Conservation (phyloP, 2,329 filamentous ascomycete species). For the Trichoderma pleuroti region DNA sequence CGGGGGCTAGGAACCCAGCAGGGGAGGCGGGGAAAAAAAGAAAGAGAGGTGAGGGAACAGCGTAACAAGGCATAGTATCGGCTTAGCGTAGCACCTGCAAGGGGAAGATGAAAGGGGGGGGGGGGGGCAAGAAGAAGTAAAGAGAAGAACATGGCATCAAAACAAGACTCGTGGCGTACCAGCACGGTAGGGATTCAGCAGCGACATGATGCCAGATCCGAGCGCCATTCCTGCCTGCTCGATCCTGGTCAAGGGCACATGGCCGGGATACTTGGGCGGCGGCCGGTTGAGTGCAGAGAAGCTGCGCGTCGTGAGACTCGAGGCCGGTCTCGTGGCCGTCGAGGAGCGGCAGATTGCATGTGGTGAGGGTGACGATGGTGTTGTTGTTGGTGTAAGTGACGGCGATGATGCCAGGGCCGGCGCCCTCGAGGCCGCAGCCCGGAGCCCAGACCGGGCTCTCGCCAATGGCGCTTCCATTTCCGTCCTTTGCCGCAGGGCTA, state of each 20-base stretch:
- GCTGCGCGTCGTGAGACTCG: constrained; percentile 18
- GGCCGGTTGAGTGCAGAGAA: constrained; percentile 88
- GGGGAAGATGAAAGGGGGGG: not conserved
- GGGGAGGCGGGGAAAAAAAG: not conserved
- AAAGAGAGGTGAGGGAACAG: not conserved
- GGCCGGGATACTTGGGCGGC: constrained; percentile 81
- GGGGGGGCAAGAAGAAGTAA: not conserved
- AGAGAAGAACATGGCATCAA: constrained; percentile 9
- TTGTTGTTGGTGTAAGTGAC: not conserved
- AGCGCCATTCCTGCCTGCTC: constrained; percentile 72
- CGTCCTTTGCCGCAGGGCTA: not conserved
- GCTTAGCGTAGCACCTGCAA: not conserved
- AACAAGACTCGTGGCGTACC: constrained; percentile 44
- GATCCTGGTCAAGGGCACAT: constrained; percentile 77
- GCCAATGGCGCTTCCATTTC: constrained; percentile 14
- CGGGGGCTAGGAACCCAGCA: not conserved
- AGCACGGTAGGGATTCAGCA: constrained; percentile 74
- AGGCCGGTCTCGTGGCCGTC: constrained; percentile 14
- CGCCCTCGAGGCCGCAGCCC: not conserved
- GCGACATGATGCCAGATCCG: constrained; percentile 59
- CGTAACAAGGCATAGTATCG: not conserved
- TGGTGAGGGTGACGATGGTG: not conserved
- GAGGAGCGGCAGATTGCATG: constrained; percentile 21
- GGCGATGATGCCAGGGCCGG: not conserved
- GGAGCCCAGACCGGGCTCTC: constrained; percentile 11